Evolutionary conservation across 176 grass and related monocot species (phyloP).

Genomic region (Lolium rigidum): DNA sequence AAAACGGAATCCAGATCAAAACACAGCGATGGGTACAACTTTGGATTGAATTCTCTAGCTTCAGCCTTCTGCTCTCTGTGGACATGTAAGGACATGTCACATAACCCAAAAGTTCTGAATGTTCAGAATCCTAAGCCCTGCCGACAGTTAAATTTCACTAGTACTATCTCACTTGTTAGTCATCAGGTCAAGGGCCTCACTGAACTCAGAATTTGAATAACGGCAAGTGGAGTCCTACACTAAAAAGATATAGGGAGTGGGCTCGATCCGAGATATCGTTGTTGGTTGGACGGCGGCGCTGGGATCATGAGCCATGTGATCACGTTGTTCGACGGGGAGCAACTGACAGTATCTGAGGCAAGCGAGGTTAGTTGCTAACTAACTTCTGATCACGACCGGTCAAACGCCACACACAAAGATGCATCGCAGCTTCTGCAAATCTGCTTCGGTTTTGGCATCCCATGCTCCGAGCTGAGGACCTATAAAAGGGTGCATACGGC

Average conservation of each 20-base stretch:
- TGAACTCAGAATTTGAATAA: conserved; percentile 31
- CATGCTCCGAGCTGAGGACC: neutral
- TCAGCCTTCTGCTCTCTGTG: neutral
- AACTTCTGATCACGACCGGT: conserved; percentile 46
- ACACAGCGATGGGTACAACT: neutral
- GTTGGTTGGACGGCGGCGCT: conserved; percentile 64
- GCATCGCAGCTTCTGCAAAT: conserved; percentile 28
- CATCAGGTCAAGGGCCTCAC: conserved; percentile 10
- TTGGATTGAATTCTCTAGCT: neutral
- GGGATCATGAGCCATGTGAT: conserved; percentile 57
- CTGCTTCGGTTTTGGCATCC: conserved; percentile 32
- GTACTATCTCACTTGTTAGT: neutral
- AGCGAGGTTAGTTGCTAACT: conserved; percentile 44
- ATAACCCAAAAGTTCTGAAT: neutral
- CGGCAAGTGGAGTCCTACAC: conserved; percentile 29
- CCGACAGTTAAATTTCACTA: neutral
- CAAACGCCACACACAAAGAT: conserved; percentile 41
- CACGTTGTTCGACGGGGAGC: conserved; percentile 56
- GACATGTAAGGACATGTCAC: neutral
- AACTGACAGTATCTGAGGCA: conserved; percentile 54
- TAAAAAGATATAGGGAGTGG: conserved; percentile 22
- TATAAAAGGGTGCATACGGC: conserved; percentile 34
- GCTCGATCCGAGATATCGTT: conserved; percentile 53
- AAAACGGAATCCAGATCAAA: conserved; percentile 1
- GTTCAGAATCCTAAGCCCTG: neutral